Evolutionary conservation across 495 filamentous ascomycete genomes (phyloP), one percentile per base, ranked within the genome.

Genomic region (Aspergillus avenaceus): DNA sequence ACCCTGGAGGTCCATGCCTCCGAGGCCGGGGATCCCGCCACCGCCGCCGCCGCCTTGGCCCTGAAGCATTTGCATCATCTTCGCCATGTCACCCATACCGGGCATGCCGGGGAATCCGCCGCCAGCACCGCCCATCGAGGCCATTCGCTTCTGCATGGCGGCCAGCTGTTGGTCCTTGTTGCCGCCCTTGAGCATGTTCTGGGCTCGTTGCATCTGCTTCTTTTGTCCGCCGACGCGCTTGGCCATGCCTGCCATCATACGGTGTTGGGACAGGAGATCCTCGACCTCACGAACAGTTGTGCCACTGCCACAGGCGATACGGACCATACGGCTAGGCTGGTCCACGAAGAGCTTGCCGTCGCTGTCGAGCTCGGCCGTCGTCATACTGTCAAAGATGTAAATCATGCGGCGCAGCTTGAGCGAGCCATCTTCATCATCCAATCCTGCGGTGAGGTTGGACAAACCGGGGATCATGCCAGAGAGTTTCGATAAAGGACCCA

Each of bases 241-340:
- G 31, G 93, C 93, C 93, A 98, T 96, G 26, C 89, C 89, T 26
- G 90, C 90, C 93, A 99, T 99, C 88, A 97, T 96, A 53, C 88
- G 81, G 67, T 97, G 92, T 72, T 99, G 93, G 1, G 90, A 95
- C 18, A 99, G 80, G n/a, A 99, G 70, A 52, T 99, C 93, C 65
- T 99, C 95, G 23, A 99, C 91, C 61, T 99, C 93, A 7, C 92
- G 81, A 11, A 99, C 95, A 28, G 78, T 84, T 4, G 95, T 97
- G 27, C 93, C 93, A 44, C 85, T 91, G 0, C 93, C 93, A 43
- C 81, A 78, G 2, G 95, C 93, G 23, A 99, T 84, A 21, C 93
- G 82, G 37, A 92, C 95, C 87, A 97, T 96, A 11, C 93, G 87
- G 37, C 88, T 88, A 9, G 93, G 93, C 66, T 96, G 86, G 37